Evolutionary conservation across 1,284 basidiomycete species (phyloP).

Genomic region (Moniliophthora roreri): DNA sequence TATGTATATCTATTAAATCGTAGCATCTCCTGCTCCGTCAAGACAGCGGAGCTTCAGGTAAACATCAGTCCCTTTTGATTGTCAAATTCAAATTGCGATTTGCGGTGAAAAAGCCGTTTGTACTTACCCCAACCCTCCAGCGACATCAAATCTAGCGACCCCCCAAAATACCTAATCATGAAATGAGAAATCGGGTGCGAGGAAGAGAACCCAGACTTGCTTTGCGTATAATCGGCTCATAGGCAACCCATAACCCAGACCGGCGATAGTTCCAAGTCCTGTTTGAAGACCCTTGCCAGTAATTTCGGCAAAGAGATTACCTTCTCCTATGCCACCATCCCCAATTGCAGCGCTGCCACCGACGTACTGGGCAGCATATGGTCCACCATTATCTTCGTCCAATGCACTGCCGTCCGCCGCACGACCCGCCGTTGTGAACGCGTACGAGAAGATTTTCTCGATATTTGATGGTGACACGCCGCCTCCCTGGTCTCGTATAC

Average conservation of each 20-base stretch:
- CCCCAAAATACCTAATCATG: conserved; percentile 66
- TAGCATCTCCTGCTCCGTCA: conserved; percentile 63
- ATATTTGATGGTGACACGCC: conserved; percentile 78
- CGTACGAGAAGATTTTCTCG: conserved; percentile 83
- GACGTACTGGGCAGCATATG: conserved; percentile 72
- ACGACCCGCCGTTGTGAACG: conserved; percentile 81
- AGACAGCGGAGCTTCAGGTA: conserved; percentile 74
- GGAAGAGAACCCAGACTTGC: conserved; percentile 30
- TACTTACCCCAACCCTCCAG: conserved; percentile 78
- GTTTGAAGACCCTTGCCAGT: conserved; percentile 74
- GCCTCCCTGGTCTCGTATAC: conserved; percentile 85
- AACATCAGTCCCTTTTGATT: conserved; percentile 64
- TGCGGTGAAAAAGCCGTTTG: background rate
- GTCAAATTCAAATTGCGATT: conserved; percentile 1
- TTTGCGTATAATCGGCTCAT: conserved; percentile 83
- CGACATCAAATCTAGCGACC: conserved; percentile 73
- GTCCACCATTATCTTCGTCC: conserved; percentile 53
- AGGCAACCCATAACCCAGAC: conserved; percentile 83
- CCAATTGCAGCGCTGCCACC: conserved; percentile 67
- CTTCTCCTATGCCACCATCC: conserved; percentile 46
- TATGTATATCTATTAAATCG: no score
- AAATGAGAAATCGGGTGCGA: conserved; percentile 2
- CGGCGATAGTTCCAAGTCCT: conserved; percentile 73
- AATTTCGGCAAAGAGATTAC: conserved; percentile 72
- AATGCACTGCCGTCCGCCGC: conserved; percentile 30